These are phyloP conservation scores for Termitomyces sp. DNA, from an alignment of 768 basidiomycete species.

Conservation along the genomic window DNA sequence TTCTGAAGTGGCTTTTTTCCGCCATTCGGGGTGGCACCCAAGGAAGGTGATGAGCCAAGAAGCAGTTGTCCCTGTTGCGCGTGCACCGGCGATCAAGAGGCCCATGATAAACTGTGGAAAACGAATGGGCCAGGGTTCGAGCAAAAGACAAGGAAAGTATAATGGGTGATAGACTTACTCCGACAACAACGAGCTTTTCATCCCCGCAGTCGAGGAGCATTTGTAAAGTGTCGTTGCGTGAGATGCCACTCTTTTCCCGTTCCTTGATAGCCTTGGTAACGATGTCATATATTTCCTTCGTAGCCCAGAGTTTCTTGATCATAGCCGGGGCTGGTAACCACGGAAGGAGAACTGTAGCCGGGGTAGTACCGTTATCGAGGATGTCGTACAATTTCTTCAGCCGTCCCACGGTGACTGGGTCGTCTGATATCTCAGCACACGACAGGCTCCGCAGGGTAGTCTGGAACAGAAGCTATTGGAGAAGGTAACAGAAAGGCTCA, in stretches of 20 bases:
- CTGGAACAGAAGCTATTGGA: slow-evolving; percentile 62
- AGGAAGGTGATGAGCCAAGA: slow-evolving; percentile 77
- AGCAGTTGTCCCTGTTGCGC: slow-evolving; percentile 76
- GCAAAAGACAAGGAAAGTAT: neutral
- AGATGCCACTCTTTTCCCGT: slow-evolving; percentile 53
- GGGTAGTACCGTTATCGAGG: slow-evolving; percentile 68
- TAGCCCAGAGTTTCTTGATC: slow-evolving; percentile 66
- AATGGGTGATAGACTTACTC: slow-evolving; percentile 39
- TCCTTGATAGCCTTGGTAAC: slow-evolving; percentile 51
- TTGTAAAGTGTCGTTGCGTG: slow-evolving; percentile 66
- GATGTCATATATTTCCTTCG: slow-evolving; percentile 75
- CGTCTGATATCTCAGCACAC: slow-evolving; percentile 66
- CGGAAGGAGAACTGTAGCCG: slow-evolving; percentile 67
- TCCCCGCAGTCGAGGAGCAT: slow-evolving; percentile 70
- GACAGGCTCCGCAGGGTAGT: slow-evolving; percentile 66
- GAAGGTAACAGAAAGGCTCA: slow-evolving; percentile 1
- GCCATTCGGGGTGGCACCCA: slow-evolving; percentile 64
- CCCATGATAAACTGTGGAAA: slow-evolving; percentile 72
- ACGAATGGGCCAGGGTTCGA: neutral
- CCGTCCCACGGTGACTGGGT: slow-evolving; percentile 54
- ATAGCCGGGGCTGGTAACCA: slow-evolving; percentile 76
- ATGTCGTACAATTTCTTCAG: slow-evolving; percentile 64
- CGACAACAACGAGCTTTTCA: slow-evolving; percentile 64
- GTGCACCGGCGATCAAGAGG: slow-evolving; percentile 73
- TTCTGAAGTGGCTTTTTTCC: slow-evolving; percentile 55